Evolutionary conservation across 1,139 yeast species (phyloP).

Genomic region (Diutina siamensis): DNA sequence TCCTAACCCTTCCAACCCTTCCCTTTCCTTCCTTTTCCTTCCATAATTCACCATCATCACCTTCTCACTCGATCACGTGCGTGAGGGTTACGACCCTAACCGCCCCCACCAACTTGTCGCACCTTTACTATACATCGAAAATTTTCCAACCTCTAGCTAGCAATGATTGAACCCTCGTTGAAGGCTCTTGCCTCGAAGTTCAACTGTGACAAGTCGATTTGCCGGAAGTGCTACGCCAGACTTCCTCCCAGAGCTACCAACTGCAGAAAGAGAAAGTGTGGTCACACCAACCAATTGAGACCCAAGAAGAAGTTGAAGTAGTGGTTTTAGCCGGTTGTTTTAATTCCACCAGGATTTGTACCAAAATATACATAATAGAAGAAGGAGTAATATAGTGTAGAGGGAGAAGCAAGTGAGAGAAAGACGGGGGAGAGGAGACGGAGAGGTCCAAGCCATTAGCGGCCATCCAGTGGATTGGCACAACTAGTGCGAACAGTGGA

Average conservation of each 20-base stretch:
- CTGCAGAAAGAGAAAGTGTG: conserved; percentile 99
- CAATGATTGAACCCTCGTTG: conserved; percentile 96
- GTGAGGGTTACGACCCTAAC: conserved; percentile 1
- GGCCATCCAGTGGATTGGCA: too few relatives aligned
- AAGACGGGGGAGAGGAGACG: too few relatives aligned
- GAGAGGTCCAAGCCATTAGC: too few relatives aligned
- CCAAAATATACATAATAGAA: conserved; percentile 5
- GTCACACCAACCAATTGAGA: conserved; percentile 99
- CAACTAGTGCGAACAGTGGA: too few relatives aligned
- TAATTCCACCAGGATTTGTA: background rate
- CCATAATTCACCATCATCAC: background rate
- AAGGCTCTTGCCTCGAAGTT: conserved; percentile 98
- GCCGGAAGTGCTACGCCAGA: conserved; percentile 99
- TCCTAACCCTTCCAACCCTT: too few relatives aligned
- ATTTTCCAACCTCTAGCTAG: conserved; percentile 3
- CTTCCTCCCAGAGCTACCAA: conserved; percentile 99
- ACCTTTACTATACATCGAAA: background rate
- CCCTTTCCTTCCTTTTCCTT: background rate
- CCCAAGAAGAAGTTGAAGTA: conserved; percentile 99
- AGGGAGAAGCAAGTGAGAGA: too few relatives aligned
- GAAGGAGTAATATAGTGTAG: too few relatives aligned
- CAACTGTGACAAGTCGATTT: conserved; percentile 98
- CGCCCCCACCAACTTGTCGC: background rate
- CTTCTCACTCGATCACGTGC: too few relatives aligned
- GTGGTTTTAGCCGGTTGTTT: conserved; percentile 12